Evolutionary conservation across 176 grass and related monocot genomes (phyloP), one percentile per base, ranked within the genome.

Genomic region (Oryza officinalis): DNA sequence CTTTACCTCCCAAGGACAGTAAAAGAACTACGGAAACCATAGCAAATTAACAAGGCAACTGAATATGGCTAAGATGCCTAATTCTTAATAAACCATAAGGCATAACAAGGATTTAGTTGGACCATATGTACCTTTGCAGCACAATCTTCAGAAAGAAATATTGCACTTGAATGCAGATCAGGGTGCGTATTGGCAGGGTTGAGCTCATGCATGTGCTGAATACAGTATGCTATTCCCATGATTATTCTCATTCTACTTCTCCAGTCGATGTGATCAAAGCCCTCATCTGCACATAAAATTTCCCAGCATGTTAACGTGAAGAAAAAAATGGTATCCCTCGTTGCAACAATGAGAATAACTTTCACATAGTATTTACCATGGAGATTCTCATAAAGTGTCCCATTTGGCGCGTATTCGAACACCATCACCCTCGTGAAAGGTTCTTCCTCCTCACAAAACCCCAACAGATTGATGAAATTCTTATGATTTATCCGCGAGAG

Each of bases 351-450:
- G 11, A 8, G 10, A 67, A 57, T 23, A 89, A 12, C 32, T 86
- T 80, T 72, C 40, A 5, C 13, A 12, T 74, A 13, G 2, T 25
- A 86, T 11, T 59, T 80, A 94, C 94, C 85, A 63, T 94, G 91
- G 60, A 97, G 89, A 77, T 90, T 90, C 47, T 97, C 94, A 63
- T 87, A 82, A 26, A 97, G 77, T 32, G 94, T 92, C 33, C 94
- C 91, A 9, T 97, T 97, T 0, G 84, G 65, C 12, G 89, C 87
- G 15, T 97, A 97, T 63, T 97, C 94, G 8, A 92, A 76, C 30
- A 92, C 89, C 94, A 94, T 90, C 87, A 94, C 94, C 82, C 94
- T 89, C 72, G 83, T 92, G 89, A 97, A 97, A 71, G 94, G 89
- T 75, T 92, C 82, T 27, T 94, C 87, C 67, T 97, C 94, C 91